Evolutionary conservation across 2,329 filamentous ascomycete species (phyloP), one percentile per base, ranked within the genome.

Genomic region (Fusarium musae): DNA sequence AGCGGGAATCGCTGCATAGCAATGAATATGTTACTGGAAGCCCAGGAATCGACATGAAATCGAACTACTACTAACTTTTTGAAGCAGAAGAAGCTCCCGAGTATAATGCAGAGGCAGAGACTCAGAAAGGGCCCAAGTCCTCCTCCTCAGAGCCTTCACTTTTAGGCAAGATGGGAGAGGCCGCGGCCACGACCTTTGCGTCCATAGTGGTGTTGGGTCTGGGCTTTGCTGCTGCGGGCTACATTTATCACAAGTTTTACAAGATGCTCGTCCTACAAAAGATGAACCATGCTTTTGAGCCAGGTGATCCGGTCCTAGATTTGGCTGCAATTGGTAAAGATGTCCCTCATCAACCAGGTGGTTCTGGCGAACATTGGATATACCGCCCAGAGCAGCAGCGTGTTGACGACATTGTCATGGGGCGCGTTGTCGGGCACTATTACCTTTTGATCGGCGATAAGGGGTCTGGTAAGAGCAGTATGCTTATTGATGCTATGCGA

Each of bases 381-480:
- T 83, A 89, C 72, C 91, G 96, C 34, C 90, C 93, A 19, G 96
- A 99, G 84, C 96, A 99, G 81, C 81, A 84, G 8, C 90, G 88
- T 67, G 92, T 99, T 70, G 92, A 99, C 80, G 85, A 84, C n/a
- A 98, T 99, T 73, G 89, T 99, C 30, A 84, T 88, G 53, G 96
- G 96, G 2, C 83, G 86, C 6, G 86, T 90, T 34, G 86, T 86
- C 50, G 96, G 96, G 16, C 95, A 97, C 79, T 99, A 99, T 79
- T 93, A 96, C 82, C 87, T 99, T 5, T 86, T 99, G 5, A 91
- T 98, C 52, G 96, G 96, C 49, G 96, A 98, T 79, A 98, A 99
- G 83, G 96, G 96, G 9, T 97, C 94, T 0, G 96, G 96, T 11
- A 99, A 99, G 85, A 97, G 93, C 68, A 97, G 93, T 75, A 98